Base-by-base conservation (phyloP, 2,329 filamentous ascomycete genomes). In the Canariomyces notabilis region DNA sequence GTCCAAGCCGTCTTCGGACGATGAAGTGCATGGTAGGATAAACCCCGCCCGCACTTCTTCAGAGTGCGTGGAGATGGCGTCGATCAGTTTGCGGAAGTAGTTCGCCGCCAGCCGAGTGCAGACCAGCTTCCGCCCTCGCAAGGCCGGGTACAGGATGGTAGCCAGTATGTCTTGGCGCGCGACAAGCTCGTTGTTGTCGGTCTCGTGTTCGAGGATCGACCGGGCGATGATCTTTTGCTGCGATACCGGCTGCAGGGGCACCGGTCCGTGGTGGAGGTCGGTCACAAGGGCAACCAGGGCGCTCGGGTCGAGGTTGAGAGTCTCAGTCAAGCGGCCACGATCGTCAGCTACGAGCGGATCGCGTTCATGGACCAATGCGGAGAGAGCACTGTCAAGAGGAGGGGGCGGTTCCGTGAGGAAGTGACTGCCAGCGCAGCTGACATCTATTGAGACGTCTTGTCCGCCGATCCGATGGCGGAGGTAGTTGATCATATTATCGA, bases 221-320 rank as follows among this genome's bases (percentile, higher is more conserved):
- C 88, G 83, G 12, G 75, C 72, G 41, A 76, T 67, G 40, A 88
- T 80, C 35, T 80, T 77, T 18, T 66, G 69, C 54, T 83, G 81
- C 55, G 68, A 67, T 59, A 67, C 67, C 2, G 65, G 57, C 48
- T 70, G 60, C 22, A 61, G 54, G 0, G 55, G 40, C 5, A 72
- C 64, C 6, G 54, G 48, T 4, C 59, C 57, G 59, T 89, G 83
- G 2, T 82, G 85, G 20, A 89, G 79, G 57, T 90, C 86, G 0
- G 85, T 88, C 1, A 84, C 77, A 2, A 89, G 68, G 4, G 84
- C 85, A 5, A 90, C 74, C 5, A 90, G 72, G 37, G 88, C 77
- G 1, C 85, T 88, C 44, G 79, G 82, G 61, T 84, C 81, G 45
- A 84, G 73, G 57, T 84, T 82, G 21, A 83, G 60, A 0, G 65